phyloP scores from a whole-genome alignment of 331 rosid genomes.

The Ulmus americana region DNA sequence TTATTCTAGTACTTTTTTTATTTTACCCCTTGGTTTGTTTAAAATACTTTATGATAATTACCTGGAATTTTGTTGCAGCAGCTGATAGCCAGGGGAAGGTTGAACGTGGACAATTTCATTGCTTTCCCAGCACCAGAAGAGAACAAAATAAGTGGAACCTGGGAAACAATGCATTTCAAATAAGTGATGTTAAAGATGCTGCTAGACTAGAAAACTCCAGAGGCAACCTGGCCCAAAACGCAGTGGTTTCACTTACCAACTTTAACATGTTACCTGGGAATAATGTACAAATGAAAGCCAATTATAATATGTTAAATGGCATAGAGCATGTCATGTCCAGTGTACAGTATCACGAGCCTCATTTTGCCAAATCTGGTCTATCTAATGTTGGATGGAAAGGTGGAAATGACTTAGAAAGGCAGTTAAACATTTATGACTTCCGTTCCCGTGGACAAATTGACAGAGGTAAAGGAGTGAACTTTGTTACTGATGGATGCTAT shows the following conservation, averaged over 20 bases:
- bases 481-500: conserved; percentile 20
- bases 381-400: conserved; percentile 20
- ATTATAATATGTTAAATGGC: conserved; percentile 22
- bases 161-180: conserved; percentile 31
- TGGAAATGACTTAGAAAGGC: conserved; percentile 31
- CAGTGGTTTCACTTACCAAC: conserved; percentile 30
- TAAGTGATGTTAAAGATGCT: conserved; percentile 26
- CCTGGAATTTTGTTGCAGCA: conserved; percentile 29
- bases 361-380: conserved; percentile 23
- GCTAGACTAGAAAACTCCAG: conserved; percentile 23
- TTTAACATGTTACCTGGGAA: conserved; percentile 23
- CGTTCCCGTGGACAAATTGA: conserved; percentile 24
- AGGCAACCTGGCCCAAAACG: conserved; percentile 27
- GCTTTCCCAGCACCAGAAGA: conserved; percentile 20
- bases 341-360: conserved; percentile 30
- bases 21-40: conserved; percentile 14
- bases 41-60: conserved; percentile 20
- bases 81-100: conserved; percentile 26
- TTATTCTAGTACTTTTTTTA: conserved; percentile 7
- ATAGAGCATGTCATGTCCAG: conserved; percentile 22
- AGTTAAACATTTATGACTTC: conserved; percentile 21
- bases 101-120: conserved; percentile 23
- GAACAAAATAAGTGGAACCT: conserved; percentile 32
- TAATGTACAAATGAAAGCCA: conserved; percentile 9
- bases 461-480: conserved; percentile 32